These are phyloP conservation scores for Sergeia podlipaevii DNA, from an alignment of 208 protist species.

Conservation along the genomic window DNA sequence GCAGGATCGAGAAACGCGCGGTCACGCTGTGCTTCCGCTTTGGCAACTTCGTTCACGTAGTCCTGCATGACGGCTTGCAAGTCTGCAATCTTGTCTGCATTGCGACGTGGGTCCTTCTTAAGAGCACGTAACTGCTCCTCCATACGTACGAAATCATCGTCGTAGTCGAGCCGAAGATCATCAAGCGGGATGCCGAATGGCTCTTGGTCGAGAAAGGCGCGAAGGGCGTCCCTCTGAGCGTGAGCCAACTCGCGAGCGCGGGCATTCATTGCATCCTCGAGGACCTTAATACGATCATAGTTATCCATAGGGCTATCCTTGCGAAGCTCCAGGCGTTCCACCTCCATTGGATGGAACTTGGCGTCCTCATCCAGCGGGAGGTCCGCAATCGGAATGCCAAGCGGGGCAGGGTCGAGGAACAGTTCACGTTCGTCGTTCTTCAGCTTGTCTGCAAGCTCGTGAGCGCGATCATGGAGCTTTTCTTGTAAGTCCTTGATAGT, in stretches of 20 bases:
- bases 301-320: constrained; percentile 40
- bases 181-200: constrained; percentile 65
- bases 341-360: constrained; percentile 52
- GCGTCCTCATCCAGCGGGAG: constrained; percentile 62
- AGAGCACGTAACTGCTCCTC: constrained; percentile 55
- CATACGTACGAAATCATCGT: constrained; percentile 38
- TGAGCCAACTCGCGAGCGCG: constrained; percentile 51
- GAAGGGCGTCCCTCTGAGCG: constrained; percentile 28
- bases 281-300: constrained; percentile 24
- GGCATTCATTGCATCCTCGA: constrained; percentile 65
- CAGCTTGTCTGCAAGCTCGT: constrained; percentile 58
- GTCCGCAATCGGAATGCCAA: constrained; percentile 48
- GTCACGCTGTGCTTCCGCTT: constrained; percentile 36
- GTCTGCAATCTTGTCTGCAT: constrained; percentile 40
- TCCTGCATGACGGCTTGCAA: constrained; percentile 41
- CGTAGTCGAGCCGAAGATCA: constrained; percentile 57
- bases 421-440: constrained; percentile 68
- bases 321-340: constrained; percentile 49
- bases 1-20: constrained; percentile 62
- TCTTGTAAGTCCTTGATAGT: constrained; percentile 34
- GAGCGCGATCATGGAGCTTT: constrained; percentile 47
- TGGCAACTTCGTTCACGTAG: constrained; percentile 41
- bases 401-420: constrained; percentile 57
- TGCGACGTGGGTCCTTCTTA: constrained; percentile 41
- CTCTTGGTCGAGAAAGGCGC: constrained; percentile 56